These are phyloP conservation scores for Rosellinia necatrix DNA, from an alignment of 2,329 filamentous ascomycete genomes.

Conservation along the genomic window DNA sequence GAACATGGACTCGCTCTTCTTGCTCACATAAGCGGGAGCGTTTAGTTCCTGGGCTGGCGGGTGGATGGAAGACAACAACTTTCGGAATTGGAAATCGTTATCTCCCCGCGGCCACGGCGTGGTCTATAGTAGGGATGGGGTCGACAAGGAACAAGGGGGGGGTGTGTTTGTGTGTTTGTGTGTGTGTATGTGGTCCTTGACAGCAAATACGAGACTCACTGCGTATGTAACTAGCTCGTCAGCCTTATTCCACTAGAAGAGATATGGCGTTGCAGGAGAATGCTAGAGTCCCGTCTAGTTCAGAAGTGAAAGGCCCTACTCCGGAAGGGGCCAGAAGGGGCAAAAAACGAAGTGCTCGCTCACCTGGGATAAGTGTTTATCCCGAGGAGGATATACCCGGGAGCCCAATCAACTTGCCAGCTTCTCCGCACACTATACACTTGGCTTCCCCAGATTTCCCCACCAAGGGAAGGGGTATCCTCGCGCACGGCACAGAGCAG, in stretches of 20 bases:
- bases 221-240: background rate
- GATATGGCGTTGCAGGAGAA: background rate
- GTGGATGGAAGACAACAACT: no score
- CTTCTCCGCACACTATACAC: slow-evolving; percentile 15
- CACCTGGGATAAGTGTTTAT: slow-evolving; percentile 20
- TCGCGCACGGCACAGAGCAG: background rate
- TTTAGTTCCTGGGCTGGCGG: no score
- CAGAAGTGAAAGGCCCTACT: background rate
- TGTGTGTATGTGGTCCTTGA: no score
- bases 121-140: background rate
- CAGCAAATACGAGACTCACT: background rate
- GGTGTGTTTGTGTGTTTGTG: no score
- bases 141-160: no score
- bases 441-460: slow-evolving; percentile 25
- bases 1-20: background rate
- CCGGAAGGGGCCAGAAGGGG: background rate
- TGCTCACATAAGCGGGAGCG: background rate
- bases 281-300: no score
- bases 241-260: background rate
- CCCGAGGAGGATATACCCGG: slow-evolving; percentile 1
- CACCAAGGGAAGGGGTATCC: slow-evolving; percentile 9
- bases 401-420: background rate
- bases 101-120: background rate
- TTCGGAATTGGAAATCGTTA: background rate
- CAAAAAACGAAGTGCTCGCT: background rate